phyloP scores from a whole-genome alignment of 2,329 filamentous ascomycete genomes.

The Monilinia fructicola region DNA sequence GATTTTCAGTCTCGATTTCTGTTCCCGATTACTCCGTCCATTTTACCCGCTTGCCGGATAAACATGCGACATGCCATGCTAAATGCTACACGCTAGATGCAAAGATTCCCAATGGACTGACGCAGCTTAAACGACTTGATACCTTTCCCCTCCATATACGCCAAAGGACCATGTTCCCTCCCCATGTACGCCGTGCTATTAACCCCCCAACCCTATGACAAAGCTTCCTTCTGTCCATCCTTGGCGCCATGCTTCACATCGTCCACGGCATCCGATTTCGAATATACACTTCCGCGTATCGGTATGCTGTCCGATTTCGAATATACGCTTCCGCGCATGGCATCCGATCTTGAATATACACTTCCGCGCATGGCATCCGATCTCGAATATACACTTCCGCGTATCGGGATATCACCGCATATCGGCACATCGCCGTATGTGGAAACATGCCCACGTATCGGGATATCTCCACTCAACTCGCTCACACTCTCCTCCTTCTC shows the following conservation, averaged over 20 bases:
- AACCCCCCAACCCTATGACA: neutral
- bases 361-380: neutral
- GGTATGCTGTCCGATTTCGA: neutral
- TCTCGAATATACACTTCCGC: neutral
- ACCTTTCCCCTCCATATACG: neutral
- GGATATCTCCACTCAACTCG: neutral
- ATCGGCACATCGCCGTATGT: accelerated
- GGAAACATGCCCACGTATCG: too few relatives aligned
- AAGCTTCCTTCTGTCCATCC: neutral
- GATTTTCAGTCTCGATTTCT: too few relatives aligned
- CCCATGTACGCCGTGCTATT: neutral
- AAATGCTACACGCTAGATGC: too few relatives aligned
- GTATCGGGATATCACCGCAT: too few relatives aligned
- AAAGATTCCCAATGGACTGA: too few relatives aligned
- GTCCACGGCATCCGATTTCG: neutral
- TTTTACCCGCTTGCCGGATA: too few relatives aligned
- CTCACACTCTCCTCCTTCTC: neutral
- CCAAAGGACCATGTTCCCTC: neutral
- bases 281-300: neutral
- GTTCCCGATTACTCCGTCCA: too few relatives aligned
- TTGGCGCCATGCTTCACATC: neutral
- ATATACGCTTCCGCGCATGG: neutral
- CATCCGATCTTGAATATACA: neutral
- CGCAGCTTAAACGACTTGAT: neutral
- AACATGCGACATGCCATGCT: neutral